Conservation (phyloP, 345 rosid species). For the Eucalyptus erythrocorys region DNA sequence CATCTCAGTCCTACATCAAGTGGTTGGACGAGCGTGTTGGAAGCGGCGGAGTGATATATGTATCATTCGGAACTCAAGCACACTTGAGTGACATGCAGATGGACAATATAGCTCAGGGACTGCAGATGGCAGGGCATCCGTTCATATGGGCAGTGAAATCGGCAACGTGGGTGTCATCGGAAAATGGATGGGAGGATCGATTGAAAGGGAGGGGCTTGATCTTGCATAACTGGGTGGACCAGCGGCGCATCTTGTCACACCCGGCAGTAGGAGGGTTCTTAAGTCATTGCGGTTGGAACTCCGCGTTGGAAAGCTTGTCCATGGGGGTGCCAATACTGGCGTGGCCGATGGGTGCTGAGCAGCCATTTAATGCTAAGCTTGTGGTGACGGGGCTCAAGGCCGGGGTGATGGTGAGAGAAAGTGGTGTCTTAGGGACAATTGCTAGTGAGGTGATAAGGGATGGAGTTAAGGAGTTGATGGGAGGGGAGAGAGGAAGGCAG, state of each 20-base stretch:
- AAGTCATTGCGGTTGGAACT: conserved; percentile 9
- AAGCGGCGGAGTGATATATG: neutral
- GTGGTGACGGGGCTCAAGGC: neutral
- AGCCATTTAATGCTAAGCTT: conserved; percentile 9
- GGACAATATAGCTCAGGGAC: neutral
- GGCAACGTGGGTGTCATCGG: neutral
- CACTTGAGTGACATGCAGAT: neutral
- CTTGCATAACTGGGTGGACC: neutral
- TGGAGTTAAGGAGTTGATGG: conserved; percentile 7
- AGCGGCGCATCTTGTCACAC: neutral
- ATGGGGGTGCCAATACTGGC: conserved; percentile 10
- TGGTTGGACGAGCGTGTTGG: neutral
- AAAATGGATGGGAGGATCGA: neutral
- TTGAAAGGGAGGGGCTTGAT: neutral
- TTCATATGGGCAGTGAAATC: neutral
- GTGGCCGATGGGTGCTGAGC: conserved; percentile 10
- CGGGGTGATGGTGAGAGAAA: neutral
- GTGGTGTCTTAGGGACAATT: neutral
- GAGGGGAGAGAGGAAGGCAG: neutral
- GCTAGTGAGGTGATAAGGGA: neutral
- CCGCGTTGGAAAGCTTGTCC: conserved; percentile 8
- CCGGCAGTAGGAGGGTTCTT: neutral
- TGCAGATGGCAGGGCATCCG: neutral
- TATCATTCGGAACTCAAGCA: conserved; percentile 1
- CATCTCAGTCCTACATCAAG: neutral